These are phyloP conservation scores for Baeospora myosura DNA, from an alignment of 1,284 basidiomycete genomes.

Conservation along the genomic window DNA sequence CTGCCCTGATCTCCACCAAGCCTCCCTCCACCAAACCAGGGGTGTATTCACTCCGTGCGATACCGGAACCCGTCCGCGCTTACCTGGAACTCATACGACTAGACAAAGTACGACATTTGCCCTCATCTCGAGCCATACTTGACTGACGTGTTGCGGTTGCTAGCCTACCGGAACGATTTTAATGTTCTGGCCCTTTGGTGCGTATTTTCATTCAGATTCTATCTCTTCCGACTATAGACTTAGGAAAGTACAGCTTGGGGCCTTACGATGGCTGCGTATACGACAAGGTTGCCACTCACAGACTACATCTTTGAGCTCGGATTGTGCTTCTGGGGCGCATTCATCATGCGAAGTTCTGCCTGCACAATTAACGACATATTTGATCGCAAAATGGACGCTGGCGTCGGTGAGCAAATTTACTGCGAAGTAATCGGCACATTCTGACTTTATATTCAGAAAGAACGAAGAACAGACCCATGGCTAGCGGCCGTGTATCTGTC, in stretches of 20 bases:
- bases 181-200: conserved; percentile 52
- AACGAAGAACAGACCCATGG: conserved; percentile 37
- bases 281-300: conserved; percentile 22
- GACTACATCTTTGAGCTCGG: conserved; percentile 24
- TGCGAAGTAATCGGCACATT: not conserved
- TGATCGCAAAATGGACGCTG: conserved; percentile 42
- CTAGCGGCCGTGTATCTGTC: conserved; percentile 41
- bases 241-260: conserved; percentile 32
- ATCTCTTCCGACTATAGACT: not conserved
- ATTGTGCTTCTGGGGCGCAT: conserved; percentile 28
- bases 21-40: not conserved
- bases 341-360: conserved; percentile 39
- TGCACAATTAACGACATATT: conserved; percentile 51
- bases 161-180: conserved; percentile 46
- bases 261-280: conserved; percentile 37
- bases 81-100: conserved; percentile 45
- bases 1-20: not conserved
- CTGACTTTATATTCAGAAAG: conserved; percentile 26
- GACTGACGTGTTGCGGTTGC: conserved; percentile 1
- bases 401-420: conserved; percentile 34
- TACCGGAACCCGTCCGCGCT: conserved; percentile 24
- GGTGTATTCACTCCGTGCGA: not conserved
- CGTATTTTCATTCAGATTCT: conserved; percentile 7
- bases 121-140: not conserved
- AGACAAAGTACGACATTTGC: conserved; percentile 33